These are phyloP conservation scores for Westerdykella ornata DNA, from an alignment of 2,329 filamentous ascomycete species.

Conservation along the genomic window DNA sequence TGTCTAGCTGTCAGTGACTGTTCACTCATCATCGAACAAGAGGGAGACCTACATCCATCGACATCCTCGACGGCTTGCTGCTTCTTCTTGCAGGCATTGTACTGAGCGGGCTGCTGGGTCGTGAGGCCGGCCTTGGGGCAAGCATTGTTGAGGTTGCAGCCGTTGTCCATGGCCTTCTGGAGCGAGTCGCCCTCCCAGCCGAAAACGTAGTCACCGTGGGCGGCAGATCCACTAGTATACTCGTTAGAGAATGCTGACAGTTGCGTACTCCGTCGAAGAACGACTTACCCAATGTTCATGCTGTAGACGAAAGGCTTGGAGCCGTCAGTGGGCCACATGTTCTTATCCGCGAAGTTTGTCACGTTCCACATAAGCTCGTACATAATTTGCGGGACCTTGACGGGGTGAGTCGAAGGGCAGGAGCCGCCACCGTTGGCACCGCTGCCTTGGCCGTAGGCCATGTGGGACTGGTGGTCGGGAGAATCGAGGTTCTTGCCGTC, in stretches of 20 bases:
- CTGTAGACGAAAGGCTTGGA: conserved; percentile 29
- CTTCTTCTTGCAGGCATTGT: conserved; percentile 30
- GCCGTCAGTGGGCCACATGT: conserved; percentile 28
- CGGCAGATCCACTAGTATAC: conserved; percentile 20
- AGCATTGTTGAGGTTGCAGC: conserved; percentile 33
- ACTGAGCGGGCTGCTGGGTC: conserved; percentile 19
- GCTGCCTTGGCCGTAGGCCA: conserved; percentile 41
- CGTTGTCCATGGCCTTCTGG: conserved; percentile 38
- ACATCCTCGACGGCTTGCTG: conserved; percentile 30
- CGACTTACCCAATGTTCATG: conserved; percentile 29
- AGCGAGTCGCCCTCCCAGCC: conserved; percentile 43
- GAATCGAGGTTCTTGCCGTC: conserved; percentile 29
- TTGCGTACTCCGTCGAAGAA: neutral
- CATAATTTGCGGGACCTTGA: conserved; percentile 33
- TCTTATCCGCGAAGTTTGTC: conserved; percentile 25
- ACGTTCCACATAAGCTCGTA: conserved; percentile 35
- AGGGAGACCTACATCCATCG: conserved; percentile 25
- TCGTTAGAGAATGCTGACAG: conserved; percentile 1
- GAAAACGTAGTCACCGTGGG: conserved; percentile 38
- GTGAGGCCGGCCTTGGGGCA: conserved; percentile 29
- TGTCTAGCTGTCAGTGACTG: conserved; percentile 7
- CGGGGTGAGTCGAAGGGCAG: conserved; percentile 39
- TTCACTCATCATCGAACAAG: neutral
- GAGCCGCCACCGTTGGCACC: conserved; percentile 44
- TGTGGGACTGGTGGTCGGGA: conserved; percentile 37